phyloP scores from a whole-genome alignment of 345 rosid genomes.

The Turritis glabra region DNA sequence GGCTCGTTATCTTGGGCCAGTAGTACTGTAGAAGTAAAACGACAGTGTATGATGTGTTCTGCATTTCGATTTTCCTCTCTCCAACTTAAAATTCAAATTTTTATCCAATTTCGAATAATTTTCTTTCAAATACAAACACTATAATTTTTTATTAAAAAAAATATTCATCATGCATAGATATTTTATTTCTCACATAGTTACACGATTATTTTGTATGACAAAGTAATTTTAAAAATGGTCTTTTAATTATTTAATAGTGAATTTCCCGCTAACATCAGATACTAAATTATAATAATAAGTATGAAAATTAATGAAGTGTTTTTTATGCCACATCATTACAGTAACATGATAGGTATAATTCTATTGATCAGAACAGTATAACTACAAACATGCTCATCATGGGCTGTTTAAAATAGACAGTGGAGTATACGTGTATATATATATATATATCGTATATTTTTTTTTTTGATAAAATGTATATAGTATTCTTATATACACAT shows the following conservation, averaged over 20 bases:
- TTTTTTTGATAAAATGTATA: background rate
- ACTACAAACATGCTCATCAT: conserved; percentile 25
- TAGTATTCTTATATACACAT: background rate
- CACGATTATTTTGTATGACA: no score
- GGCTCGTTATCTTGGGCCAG: conserved; percentile 30
- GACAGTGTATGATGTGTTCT: conserved; percentile 11
- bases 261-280: background rate
- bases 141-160: no score
- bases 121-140: background rate
- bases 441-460: no score
- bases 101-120: background rate
- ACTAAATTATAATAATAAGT: no score
- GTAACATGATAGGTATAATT: conserved; percentile 1
- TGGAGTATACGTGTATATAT: conserved; percentile 25
- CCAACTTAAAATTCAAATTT: background rate
- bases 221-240: background rate
- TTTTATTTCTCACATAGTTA: background rate
- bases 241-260: background rate
- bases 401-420: conserved; percentile 16
- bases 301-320: background rate
- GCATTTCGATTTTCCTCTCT: background rate
- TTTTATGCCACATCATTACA: conserved; percentile 5
- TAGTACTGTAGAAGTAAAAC: conserved; percentile 12
- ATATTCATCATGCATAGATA: no score
- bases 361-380: conserved; percentile 1